phyloP scores from a whole-genome alignment of 106 monocot genomes.

The Apostasia ramifera region DNA sequence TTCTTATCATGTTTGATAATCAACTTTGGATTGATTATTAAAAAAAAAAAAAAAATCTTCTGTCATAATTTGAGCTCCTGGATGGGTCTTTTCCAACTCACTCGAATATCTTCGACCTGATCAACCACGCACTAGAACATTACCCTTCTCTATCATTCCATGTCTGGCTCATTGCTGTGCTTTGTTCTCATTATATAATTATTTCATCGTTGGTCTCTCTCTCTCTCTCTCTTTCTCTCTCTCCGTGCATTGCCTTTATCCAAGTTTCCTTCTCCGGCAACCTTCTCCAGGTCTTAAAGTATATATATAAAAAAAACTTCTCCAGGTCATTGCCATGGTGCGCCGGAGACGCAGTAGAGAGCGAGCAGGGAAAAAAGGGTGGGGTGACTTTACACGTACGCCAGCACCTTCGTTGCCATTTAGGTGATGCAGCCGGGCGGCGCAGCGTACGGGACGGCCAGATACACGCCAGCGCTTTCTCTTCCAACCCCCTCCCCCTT shows the following conservation, averaged over 20 bases:
- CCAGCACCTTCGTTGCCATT: conserved; percentile 7
- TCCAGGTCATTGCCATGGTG: too few relatives aligned
- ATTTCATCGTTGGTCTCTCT: conserved; percentile 13
- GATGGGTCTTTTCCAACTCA: conserved; percentile 54
- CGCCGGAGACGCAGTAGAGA: background rate
- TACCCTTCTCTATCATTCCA: background rate
- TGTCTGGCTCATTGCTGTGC: background rate
- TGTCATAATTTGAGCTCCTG: conserved; percentile 7
- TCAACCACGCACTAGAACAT: conserved; percentile 2
- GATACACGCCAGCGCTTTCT: conserved; percentile 1
- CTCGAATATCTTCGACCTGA: conserved; percentile 13
- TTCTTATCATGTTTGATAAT: too few relatives aligned
- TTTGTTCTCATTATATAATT: conserved; percentile 2
- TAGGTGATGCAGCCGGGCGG: conserved; percentile 2
- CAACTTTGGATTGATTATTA: too few relatives aligned
- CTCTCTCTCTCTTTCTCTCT: background rate
- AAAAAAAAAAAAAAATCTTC: background rate
- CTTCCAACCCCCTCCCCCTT: background rate
- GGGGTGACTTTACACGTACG: conserved; percentile 3
- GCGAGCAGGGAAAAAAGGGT: background rate
- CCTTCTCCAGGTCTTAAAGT: background rate
- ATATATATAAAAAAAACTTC: too few relatives aligned
- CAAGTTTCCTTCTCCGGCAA: conserved; percentile 5
- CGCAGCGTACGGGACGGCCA: background rate
- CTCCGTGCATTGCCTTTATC: background rate